Conservation (phyloP, 345 rosid species). For the Hibiscus syriacus region DNA sequence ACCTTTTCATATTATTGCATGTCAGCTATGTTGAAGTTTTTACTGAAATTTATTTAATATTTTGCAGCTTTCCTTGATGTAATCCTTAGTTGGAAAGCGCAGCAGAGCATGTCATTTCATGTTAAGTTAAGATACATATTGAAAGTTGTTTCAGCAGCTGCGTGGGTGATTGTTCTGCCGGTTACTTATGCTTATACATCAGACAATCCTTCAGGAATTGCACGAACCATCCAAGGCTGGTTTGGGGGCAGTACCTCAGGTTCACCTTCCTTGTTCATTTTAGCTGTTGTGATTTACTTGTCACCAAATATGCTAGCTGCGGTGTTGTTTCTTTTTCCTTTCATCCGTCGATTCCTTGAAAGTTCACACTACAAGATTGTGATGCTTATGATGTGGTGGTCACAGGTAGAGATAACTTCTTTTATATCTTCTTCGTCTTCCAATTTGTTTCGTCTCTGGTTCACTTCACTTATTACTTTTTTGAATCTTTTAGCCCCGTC, state of each 20-base stretch:
- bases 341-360: constrained; percentile 89
- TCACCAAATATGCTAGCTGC: constrained; percentile 92
- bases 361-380: constrained; percentile 75
- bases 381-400: constrained; percentile 99
- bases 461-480: constrained; percentile 1
- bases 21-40: not conserved
- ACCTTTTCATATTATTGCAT: constrained; percentile 3
- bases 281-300: constrained; percentile 78
- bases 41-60: constrained; percentile 8
- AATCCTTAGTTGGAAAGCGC: constrained; percentile 89
- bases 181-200: constrained; percentile 91
- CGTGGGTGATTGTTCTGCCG: constrained; percentile 87
- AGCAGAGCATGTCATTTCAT: constrained; percentile 74
- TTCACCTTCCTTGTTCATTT: constrained; percentile 67
- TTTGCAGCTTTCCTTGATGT: constrained; percentile 90
- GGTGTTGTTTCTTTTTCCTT: constrained; percentile 79
- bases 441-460: not conserved
- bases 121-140: constrained; percentile 92
- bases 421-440: not conserved
- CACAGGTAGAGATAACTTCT: constrained; percentile 60
- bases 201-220: constrained; percentile 87
- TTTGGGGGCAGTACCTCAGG: constrained; percentile 70
- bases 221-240: constrained; percentile 89
- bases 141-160: constrained; percentile 89
- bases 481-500: constrained; percentile 69